Evolutionary conservation across 208 protist genomes (phyloP).

Genomic region (Crithidia bombi): DNA sequence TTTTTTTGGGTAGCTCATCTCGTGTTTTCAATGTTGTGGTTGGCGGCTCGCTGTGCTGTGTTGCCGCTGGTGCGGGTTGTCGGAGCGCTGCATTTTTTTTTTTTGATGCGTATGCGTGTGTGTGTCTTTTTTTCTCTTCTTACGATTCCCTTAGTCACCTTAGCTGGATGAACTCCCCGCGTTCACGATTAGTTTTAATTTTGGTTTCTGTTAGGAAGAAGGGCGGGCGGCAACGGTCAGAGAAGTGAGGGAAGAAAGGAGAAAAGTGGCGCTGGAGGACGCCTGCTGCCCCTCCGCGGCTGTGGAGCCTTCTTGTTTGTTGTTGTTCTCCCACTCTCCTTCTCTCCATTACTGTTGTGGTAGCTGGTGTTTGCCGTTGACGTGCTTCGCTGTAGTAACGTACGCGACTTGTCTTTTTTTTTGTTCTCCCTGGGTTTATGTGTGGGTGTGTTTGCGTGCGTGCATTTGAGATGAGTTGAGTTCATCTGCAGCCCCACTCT

Average conservation of each 20-base stretch:
- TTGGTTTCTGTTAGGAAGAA: constrained; percentile 12
- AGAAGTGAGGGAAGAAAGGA: constrained; percentile 1
- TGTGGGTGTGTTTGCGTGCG: constrained; percentile 4
- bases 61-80: no score
- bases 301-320: constrained; percentile 5
- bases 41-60: no score
- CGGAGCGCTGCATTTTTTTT: not conserved
- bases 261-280: not conserved
- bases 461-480: not conserved
- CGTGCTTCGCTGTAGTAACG: constrained; percentile 17
- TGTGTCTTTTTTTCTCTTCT: constrained; percentile 22
- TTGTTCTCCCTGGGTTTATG: not conserved
- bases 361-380: no score
- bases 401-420: constrained; percentile 9
- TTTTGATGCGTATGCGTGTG: not conserved
- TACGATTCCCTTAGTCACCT: constrained; percentile 17
- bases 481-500: not conserved
- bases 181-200: constrained; percentile 5
- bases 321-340: constrained; percentile 11
- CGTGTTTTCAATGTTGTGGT: constrained; percentile 1
- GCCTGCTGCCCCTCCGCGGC: not conserved
- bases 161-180: not conserved
- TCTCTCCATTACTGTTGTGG: no score
- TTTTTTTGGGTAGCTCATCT: no score
- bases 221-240: not conserved